A percentile compares a stretch with the other conserved stretches of the same genome.
These are phyloP conservation scores for Sordaria brevicollis DNA, from an alignment of 495 filamentous ascomycete species.

Conservation along the genomic window DNA sequence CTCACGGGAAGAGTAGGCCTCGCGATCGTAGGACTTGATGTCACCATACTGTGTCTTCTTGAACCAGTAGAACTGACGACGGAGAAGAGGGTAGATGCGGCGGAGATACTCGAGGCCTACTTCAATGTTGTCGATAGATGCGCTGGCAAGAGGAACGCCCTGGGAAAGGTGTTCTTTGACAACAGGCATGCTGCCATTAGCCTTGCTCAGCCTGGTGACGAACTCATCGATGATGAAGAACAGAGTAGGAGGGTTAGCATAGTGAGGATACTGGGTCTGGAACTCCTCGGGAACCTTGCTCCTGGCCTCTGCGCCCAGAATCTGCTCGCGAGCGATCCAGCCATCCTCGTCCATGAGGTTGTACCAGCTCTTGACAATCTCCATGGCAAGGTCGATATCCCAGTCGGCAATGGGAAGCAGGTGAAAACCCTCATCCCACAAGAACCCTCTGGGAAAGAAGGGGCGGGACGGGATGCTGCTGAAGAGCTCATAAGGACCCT, in stretches of 20 bases:
- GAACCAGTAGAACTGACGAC: slow-evolving; percentile 90
- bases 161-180: slow-evolving; percentile 24
- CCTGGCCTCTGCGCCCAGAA: slow-evolving; percentile 84
- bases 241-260: slow-evolving; percentile 95
- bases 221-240: slow-evolving; percentile 81
- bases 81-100: slow-evolving; percentile 82
- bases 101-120: slow-evolving; percentile 64
- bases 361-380: slow-evolving; percentile 93
- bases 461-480: slow-evolving; percentile 88
- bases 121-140: slow-evolving; percentile 55
- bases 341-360: slow-evolving; percentile 92
- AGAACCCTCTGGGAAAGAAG: slow-evolving; percentile 92
- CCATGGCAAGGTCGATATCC: slow-evolving; percentile 83
- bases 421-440: slow-evolving; percentile 98
- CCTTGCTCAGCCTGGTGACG: slow-evolving; percentile 55
- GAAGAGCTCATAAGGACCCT: slow-evolving; percentile 83
- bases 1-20: slow-evolving; percentile 77
- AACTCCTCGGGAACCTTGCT: slow-evolving; percentile 96
- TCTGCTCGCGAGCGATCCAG: slow-evolving; percentile 96
- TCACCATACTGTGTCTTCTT: slow-evolving; percentile 84
- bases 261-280: slow-evolving; percentile 93
- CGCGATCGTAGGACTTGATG: slow-evolving; percentile 80
- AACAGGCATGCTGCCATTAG: slow-evolving; percentile 26
- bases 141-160: slow-evolving; percentile 35
- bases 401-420: slow-evolving; percentile 85